phyloP scores from a whole-genome alignment of 805 yeast genomes.

The Lipomyces chichibuensis region DNA sequence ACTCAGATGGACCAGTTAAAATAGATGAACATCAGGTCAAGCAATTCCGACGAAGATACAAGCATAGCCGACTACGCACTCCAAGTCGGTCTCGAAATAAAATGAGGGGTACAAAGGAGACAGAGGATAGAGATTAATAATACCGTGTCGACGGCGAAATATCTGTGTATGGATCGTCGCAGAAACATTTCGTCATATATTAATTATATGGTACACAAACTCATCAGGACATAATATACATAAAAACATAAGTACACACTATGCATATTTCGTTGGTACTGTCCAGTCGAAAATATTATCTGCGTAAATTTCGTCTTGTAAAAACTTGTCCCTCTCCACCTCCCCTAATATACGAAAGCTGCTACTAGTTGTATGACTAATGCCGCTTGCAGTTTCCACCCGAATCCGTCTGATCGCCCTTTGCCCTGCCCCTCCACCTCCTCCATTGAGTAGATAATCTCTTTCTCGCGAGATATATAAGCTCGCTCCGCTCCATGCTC shows the following conservation, averaged over 20 bases:
- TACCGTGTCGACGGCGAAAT: background rate
- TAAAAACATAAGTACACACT: background rate
- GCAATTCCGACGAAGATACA: slow-evolving; percentile 21
- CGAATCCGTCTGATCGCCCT: background rate
- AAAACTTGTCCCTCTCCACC: slow-evolving; percentile 27
- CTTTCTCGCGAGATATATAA: slow-evolving; percentile 26
- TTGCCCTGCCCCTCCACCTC: background rate
- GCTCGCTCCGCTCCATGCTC: slow-evolving; percentile 36
- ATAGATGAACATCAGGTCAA: slow-evolving; percentile 22
- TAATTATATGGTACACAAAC: background rate
- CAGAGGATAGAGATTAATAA: background rate
- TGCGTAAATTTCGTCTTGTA: slow-evolving; percentile 16
- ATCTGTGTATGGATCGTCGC: background rate
- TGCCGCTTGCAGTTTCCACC: background rate
- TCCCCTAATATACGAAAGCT: slow-evolving; percentile 30
- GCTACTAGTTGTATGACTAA: slow-evolving; percentile 12
- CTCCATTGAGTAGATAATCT: slow-evolving; percentile 6
- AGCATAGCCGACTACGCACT: background rate
- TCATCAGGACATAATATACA: background rate
- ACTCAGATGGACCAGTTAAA: slow-evolving; percentile 14
- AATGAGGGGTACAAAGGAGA: background rate
- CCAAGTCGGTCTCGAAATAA: background rate
- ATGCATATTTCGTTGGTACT: slow-evolving; percentile 35
- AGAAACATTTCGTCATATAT: background rate
- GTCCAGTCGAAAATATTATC: slow-evolving; percentile 27